A percentile compares a stretch with the other conserved stretches of the same genome.
Conservation (phyloP, 2,329 filamentous ascomycete genomes). For the Arthroderma sp. region DNA sequence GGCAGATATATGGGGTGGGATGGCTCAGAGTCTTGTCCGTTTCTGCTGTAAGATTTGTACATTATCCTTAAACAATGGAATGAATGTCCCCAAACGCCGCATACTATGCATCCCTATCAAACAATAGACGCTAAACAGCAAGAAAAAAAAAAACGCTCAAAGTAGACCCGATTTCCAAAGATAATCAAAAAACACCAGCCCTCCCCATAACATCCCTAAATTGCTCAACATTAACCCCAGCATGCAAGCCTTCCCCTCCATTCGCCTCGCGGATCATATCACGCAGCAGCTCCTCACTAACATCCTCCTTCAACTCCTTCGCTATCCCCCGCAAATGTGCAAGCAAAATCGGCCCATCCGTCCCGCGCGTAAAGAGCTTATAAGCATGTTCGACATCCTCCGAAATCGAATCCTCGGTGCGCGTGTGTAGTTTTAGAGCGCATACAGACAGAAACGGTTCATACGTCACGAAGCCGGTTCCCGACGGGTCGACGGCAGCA, state of each 20-base stretch:
- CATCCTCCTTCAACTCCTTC: constrained; percentile 66
- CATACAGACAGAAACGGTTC: constrained; percentile 75
- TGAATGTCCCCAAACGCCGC: too few relatives aligned
- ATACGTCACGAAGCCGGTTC: constrained; percentile 65
- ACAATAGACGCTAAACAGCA: neutral
- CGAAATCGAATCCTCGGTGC: constrained; percentile 40
- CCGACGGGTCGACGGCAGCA: constrained; percentile 69
- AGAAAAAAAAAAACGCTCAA: neutral
- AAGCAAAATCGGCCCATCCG: constrained; percentile 57
- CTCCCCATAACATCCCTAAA: constrained; percentile 77
- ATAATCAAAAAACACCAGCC: constrained; percentile 63
- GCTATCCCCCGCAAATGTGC: constrained; percentile 67
- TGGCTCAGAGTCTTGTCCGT: too few relatives aligned
- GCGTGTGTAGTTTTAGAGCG: constrained; percentile 64
- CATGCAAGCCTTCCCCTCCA: constrained; percentile 56
- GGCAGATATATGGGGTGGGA: too few relatives aligned
- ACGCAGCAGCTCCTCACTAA: constrained; percentile 67
- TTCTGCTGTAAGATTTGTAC: too few relatives aligned
- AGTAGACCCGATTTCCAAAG: neutral
- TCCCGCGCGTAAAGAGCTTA: constrained; percentile 56
- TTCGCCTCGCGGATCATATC: constrained; percentile 97
- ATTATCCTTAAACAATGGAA: too few relatives aligned
- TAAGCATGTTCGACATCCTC: constrained; percentile 74
- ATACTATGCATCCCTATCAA: too few relatives aligned
- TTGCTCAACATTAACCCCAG: constrained; percentile 62